These are phyloP conservation scores for Coniochaeta prunicola DNA, from an alignment of 2,329 filamentous ascomycete species.

Conservation along the genomic window DNA sequence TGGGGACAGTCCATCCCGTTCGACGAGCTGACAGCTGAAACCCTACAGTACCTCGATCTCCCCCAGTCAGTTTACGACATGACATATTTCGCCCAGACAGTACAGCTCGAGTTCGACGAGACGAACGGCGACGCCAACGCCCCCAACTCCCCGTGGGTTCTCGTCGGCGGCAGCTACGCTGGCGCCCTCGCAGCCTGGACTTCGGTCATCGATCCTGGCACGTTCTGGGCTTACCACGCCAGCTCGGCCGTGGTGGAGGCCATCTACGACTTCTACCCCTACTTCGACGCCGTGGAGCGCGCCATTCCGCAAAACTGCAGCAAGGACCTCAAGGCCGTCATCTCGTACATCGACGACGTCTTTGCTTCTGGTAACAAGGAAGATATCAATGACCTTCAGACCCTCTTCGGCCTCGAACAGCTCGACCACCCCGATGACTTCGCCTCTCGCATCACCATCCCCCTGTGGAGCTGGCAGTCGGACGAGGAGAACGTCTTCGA, in stretches of 20 bases:
- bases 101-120: not conserved
- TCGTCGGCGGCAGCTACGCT: constrained; percentile 43
- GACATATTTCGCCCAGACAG: constrained; percentile 18
- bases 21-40: constrained; percentile 13
- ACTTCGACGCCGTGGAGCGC: constrained; percentile 37
- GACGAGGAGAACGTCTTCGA: constrained; percentile 21
- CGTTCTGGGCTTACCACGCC: constrained; percentile 42
- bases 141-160: constrained; percentile 34
- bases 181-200: constrained; percentile 42
- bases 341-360: constrained; percentile 46
- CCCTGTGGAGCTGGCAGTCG: constrained; percentile 30
- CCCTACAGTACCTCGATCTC: constrained; percentile 15
- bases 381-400: constrained; percentile 28
- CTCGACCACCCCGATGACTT: constrained; percentile 21
- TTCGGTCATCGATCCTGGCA: constrained; percentile 35
- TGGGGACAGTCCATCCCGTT: constrained; percentile 13
- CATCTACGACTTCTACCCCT: constrained; percentile 37
- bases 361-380: constrained; percentile 44
- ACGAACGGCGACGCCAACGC: constrained; percentile 1
- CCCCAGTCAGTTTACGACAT: constrained; percentile 18
- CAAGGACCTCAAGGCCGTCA: constrained; percentile 50
- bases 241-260: constrained; percentile 40
- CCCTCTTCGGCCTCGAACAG: constrained; percentile 31
- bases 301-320: constrained; percentile 43
- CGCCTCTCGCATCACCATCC: constrained; percentile 33